Evolutionary conservation across 352 stramenopile genomes (phyloP).

Genomic region (Globisporangium nodosum): DNA sequence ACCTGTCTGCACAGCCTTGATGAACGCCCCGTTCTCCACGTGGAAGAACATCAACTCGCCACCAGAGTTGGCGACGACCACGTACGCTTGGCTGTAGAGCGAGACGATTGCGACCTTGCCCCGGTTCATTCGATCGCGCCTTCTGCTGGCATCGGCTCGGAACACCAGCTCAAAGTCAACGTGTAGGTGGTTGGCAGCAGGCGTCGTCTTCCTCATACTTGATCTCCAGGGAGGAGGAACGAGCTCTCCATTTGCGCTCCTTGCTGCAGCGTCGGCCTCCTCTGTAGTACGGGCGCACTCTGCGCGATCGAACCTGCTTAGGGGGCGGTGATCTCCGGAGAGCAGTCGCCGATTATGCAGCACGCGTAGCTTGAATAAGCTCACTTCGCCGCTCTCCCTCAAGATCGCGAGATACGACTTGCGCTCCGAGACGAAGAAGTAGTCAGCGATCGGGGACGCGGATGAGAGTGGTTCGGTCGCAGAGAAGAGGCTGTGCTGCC

Average conservation of each 20-base stretch:
- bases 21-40: conserved; percentile 14
- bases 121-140: neutral
- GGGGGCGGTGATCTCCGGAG: conserved; percentile 8
- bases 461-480: neutral
- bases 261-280: no score
- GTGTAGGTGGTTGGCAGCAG: conserved; percentile 8
- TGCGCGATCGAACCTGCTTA: conserved; percentile 1
- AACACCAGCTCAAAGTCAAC: conserved; percentile 16
- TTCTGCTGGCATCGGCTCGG: neutral
- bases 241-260: neutral
- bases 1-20: conserved; percentile 2
- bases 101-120: conserved; percentile 11
- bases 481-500: conserved; percentile 9
- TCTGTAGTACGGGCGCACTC: neutral
- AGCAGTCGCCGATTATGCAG: conserved; percentile 15
- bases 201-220: neutral
- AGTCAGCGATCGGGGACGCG: conserved; percentile 6
- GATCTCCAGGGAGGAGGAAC: neutral
- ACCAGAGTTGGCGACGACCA: neutral
- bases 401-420: conserved; percentile 11
- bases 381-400: conserved; percentile 2
- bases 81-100: conserved; percentile 13
- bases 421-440: conserved; percentile 14
- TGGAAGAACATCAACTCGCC: conserved; percentile 13
- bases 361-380: conserved; percentile 15